Conservation (phyloP, 768 basidiomycete species). For the Lactarius pseudohatsudake region DNA sequence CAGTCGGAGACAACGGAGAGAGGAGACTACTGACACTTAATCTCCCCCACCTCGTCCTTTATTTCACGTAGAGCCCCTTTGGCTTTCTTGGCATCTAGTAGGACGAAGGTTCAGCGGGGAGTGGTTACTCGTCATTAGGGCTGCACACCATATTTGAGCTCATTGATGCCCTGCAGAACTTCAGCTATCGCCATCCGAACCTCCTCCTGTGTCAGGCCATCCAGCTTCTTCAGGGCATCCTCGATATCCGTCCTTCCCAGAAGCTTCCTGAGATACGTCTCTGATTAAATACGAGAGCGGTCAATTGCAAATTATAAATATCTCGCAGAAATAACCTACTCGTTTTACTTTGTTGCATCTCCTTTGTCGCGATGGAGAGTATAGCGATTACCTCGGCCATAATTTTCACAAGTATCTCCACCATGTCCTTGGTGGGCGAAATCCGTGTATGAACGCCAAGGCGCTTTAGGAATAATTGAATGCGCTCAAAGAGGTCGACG, state of each 20-base stretch:
- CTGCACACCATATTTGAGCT: too few species aligned
- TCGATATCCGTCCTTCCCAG: not conserved
- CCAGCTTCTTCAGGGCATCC: not conserved
- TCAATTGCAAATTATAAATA: not conserved
- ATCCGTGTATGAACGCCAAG: not conserved
- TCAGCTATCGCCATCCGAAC: not conserved
- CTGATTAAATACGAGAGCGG: not conserved
- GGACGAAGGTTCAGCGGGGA: not conserved
- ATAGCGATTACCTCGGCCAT: not conserved
- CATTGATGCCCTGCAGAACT: not conserved
- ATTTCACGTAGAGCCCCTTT: not conserved
- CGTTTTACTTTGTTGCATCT: not conserved
- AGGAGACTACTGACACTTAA: not conserved
- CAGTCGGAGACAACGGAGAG: not conserved
- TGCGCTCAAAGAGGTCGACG: not conserved
- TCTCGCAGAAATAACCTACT: not conserved
- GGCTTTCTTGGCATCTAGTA: not conserved
- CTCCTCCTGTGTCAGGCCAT: not conserved
- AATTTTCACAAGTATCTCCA: not conserved
- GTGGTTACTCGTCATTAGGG: not conserved
- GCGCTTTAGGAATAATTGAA: constrained; percentile 1
- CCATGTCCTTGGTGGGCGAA: not conserved
- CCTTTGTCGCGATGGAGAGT: not conserved
- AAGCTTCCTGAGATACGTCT: not conserved
- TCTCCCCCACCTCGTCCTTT: not conserved